A percentile compares a stretch with the other conserved stretches of the same genome.
These are phyloP conservation scores for Oxyria digyna DNA, from an alignment of 148 eudicot genomes.

Conservation along the genomic window DNA sequence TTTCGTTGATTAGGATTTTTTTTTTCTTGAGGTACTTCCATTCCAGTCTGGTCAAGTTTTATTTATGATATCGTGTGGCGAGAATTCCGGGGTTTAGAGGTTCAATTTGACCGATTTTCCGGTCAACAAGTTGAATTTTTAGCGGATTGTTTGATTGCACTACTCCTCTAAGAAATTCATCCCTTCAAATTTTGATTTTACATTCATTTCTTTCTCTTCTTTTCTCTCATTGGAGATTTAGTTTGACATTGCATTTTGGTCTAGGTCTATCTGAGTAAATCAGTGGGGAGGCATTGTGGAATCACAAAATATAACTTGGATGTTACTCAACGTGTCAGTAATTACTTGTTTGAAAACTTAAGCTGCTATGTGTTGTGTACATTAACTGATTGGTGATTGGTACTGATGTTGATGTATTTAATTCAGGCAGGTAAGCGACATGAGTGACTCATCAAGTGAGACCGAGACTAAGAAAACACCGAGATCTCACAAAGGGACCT, in stretches of 20 bases:
- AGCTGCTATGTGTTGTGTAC: not conserved
- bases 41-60: conserved; percentile 4
- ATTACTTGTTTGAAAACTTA: not conserved
- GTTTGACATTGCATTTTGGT: not conserved
- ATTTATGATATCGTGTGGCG: not conserved
- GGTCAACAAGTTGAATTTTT: not conserved
- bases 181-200: not conserved
- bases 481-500: conserved; percentile 33
- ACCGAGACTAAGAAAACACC: conserved; percentile 45
- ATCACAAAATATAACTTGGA: not conserved
- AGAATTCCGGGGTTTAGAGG: not conserved
- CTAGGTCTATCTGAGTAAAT: not conserved
- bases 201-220: not conserved
- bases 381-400: not conserved
- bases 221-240: not conserved
- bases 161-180: not conserved
- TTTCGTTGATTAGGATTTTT: not conserved
- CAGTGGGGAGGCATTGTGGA: not conserved
- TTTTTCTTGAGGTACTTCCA: not conserved
- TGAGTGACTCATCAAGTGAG: conserved; percentile 45
- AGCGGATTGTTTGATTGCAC: not conserved
- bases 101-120: conserved; percentile 7
- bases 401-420: conserved; percentile 4
- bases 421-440: conserved; percentile 15
- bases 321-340: not conserved